Percentiles rank a stretch among this genome's conserved stretches.
These are phyloP conservation scores for Fusarium goolgardi DNA, from an alignment of 2,329 filamentous ascomycete genomes.

Conservation along the genomic window DNA sequence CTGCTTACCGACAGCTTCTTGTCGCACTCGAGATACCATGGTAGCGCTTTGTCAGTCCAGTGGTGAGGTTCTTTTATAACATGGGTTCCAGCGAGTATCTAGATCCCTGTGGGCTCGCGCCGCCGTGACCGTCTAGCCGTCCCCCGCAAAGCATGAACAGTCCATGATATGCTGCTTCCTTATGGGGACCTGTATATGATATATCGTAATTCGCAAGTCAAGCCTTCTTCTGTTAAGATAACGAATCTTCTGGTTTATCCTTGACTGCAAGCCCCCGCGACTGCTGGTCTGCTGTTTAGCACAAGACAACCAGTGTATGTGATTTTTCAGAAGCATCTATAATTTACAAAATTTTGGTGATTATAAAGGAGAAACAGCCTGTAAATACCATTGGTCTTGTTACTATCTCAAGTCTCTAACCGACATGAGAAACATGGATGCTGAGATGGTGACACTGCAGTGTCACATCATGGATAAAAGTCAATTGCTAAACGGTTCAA, in stretches of 20 bases:
- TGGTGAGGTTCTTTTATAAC: background rate
- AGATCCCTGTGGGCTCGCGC: background rate
- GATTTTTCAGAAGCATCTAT: background rate
- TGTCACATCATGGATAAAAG: background rate
- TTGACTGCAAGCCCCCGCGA: too few relatives aligned
- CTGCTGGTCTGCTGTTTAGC: background rate
- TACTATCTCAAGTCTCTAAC: background rate
- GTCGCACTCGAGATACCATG: background rate
- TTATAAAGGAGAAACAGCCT: background rate
- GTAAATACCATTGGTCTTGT: too few relatives aligned
- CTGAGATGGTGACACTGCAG: background rate
- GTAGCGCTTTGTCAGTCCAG: background rate
- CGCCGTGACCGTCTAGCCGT: background rate
- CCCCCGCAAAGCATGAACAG: background rate
- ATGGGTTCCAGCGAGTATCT: background rate
- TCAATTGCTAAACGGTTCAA: background rate
- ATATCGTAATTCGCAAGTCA: background rate
- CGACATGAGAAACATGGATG: background rate
- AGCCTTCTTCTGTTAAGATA: background rate
- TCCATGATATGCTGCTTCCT: background rate
- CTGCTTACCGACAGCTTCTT: background rate
- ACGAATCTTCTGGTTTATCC: background rate
- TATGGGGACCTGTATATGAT: background rate
- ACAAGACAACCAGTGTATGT: background rate
- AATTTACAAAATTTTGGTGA: background rate